A percentile compares a stretch with the other conserved stretches of the same genome.
These are phyloP conservation scores for Thelonectria rubi DNA, from an alignment of 2,329 filamentous ascomycete genomes.

Conservation along the genomic window DNA sequence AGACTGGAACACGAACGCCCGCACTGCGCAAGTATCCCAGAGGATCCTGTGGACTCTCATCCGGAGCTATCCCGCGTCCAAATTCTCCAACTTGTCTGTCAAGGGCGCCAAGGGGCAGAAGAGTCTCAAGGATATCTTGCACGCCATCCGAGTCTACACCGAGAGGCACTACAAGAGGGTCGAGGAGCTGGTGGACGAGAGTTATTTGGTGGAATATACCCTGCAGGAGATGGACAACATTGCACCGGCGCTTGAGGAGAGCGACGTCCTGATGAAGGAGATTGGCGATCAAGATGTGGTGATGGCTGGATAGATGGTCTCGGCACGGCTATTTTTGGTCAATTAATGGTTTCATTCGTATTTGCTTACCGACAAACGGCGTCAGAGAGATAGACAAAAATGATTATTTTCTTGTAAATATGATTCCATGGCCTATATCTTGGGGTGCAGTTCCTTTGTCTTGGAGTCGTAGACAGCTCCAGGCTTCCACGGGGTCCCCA, in stretches of 20 bases:
- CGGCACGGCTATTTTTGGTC: conserved; percentile 23
- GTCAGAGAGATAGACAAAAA: conserved; percentile 21
- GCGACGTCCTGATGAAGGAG: conserved; percentile 46
- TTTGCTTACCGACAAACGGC: neutral
- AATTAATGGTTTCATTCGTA: conserved; percentile 14
- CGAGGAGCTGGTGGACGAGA: conserved; percentile 92
- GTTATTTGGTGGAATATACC: conserved; percentile 93
- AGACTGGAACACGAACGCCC: conserved; percentile 97
- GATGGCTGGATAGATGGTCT: conserved; percentile 48
- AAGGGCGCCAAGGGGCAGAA: conserved; percentile 66
- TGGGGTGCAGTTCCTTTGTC: too few relatives aligned
- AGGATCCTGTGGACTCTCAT: conserved; percentile 83
- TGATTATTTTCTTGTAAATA: conserved; percentile 2
- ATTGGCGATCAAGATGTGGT: conserved; percentile 54
- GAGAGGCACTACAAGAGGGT: conserved; percentile 91
- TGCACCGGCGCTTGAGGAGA: conserved; percentile 53
- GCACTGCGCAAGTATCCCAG: conserved; percentile 86
- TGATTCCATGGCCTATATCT: neutral
- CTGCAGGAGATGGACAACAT: conserved; percentile 89
- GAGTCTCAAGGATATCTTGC: conserved; percentile 83
- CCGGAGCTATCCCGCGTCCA: conserved; percentile 80
- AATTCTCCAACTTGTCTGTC: conserved; percentile 75
- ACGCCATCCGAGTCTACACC: conserved; percentile 89
- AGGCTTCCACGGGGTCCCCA: too few relatives aligned
- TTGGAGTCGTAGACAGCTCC: too few relatives aligned